Evolutionary conservation across 2,329 filamentous ascomycete species (phyloP), one percentile per base, ranked within the genome.

Genomic region (Fusarium circinatum): DNA sequence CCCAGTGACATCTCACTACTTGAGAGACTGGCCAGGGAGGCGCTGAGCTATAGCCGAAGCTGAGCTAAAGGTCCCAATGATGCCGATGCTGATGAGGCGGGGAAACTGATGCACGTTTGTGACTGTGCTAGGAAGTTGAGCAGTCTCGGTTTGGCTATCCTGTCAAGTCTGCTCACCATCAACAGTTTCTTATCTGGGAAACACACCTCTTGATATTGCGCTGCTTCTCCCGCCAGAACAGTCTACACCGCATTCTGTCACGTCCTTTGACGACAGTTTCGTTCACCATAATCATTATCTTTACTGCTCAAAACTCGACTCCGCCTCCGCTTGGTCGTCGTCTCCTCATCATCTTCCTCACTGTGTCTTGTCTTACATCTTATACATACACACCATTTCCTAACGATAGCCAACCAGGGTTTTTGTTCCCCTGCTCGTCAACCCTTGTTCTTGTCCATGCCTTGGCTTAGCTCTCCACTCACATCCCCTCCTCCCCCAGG

Each of bases 401-500:
- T 41, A 42, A 26, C 14, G 47, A 54, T 48, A 56, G 47, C 71
- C 67, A 74, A 71, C 71, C 71, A 74, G 62, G 60, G 41, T 61
- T 30, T 44, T 62, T 52, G 26, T 63, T 62, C 71, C 72, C 71
- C 64, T 74, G 68, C 64, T 66, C 71, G 15, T 63, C 38, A 28
- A 74, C 58, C 66, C 70, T 76, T 76, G 70, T 56, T 71, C 67
- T 62, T 73, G 56, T 59, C 62, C 67, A 71, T 71, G 56, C 68
- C 68, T 74, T 74, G 65, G 44, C 73, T 64, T 60, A 38, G 41
- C 56, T 72, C 68, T 45, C 71, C 74, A 70, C 71, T 61, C 59
- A 62, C 64, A 59, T 64, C 62, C 49, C 64, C 63, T 62, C 62
- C 61, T 63, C 58, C 74, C 66, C 66, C 68, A 34, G 68, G 69